These are phyloP conservation scores for Fusarium xylarioides DNA, from an alignment of 2,329 filamentous ascomycete species.

Conservation along the genomic window DNA sequence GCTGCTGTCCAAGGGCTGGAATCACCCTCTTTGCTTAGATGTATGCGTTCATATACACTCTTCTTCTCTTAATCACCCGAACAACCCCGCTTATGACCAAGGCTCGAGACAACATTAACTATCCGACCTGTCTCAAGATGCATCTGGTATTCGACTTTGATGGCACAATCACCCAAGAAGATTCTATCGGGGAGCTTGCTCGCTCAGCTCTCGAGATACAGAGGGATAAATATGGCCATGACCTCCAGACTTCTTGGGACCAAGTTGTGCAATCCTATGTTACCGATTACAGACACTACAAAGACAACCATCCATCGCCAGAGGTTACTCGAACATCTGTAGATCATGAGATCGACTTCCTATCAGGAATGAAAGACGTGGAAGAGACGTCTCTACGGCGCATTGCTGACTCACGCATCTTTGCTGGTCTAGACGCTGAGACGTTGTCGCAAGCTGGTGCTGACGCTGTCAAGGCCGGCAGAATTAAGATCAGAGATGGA, in stretches of 20 bases:
- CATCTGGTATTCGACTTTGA: slow-evolving; percentile 67
- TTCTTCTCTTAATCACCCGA: slow-evolving; percentile 1
- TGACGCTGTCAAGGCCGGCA: slow-evolving; percentile 46
- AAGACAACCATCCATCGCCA: slow-evolving; percentile 45
- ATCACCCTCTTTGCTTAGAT: slow-evolving; percentile 6
- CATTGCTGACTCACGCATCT: slow-evolving; percentile 56
- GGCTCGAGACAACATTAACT: background rate
- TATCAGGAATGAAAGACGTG: slow-evolving; percentile 54
- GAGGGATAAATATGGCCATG: slow-evolving; percentile 36
- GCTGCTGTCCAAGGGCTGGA: background rate
- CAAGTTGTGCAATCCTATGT: slow-evolving; percentile 57
- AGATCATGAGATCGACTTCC: slow-evolving; percentile 53
- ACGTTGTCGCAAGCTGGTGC: slow-evolving; percentile 51
- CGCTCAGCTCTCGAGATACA: slow-evolving; percentile 53
- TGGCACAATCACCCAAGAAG: slow-evolving; percentile 64
- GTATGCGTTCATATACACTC: slow-evolving; percentile 5
- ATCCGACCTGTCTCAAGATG: slow-evolving; percentile 41
- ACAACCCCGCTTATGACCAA: background rate
- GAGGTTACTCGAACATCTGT: slow-evolving; percentile 48
- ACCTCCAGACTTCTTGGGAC: slow-evolving; percentile 55
- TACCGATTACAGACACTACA: slow-evolving; percentile 53
- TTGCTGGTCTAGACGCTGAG: slow-evolving; percentile 50
- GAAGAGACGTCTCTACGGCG: slow-evolving; percentile 58
- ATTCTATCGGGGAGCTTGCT: slow-evolving; percentile 62
- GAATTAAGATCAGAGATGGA: slow-evolving; percentile 51